phyloP scores from a whole-genome alignment of 2,329 filamentous ascomycete genomes.

The Falciphora oryzae region DNA sequence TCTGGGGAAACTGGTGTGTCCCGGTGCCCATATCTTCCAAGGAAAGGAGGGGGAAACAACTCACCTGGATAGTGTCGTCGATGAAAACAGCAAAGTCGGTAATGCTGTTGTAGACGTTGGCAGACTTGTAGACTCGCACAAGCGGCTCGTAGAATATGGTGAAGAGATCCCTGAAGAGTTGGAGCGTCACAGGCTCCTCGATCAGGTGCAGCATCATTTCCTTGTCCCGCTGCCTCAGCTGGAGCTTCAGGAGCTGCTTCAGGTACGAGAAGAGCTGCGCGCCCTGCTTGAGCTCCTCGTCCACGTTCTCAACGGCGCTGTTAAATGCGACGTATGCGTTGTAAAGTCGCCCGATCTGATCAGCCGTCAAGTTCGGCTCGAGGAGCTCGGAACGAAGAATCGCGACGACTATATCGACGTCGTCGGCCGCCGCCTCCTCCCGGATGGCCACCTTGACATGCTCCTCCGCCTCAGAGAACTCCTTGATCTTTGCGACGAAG shows the following conservation, averaged over 20 bases:
- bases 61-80: constrained; percentile 82
- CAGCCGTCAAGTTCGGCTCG: constrained; percentile 60
- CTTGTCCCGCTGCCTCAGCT: constrained; percentile 89
- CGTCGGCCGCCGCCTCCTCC: constrained; percentile 64
- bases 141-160: constrained; percentile 99
- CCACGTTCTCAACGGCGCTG: constrained; percentile 83
- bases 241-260: constrained; percentile 90
- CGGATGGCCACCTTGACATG: constrained; percentile 68
- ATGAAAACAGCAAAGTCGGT: constrained; percentile 93
- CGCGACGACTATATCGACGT: constrained; percentile 79
- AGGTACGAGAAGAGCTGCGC: constrained; percentile 90
- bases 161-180: constrained; percentile 91
- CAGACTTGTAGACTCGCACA: constrained; percentile 95
- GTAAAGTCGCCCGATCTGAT: constrained; percentile 79
- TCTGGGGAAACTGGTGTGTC: too few species aligned
- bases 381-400: constrained; percentile 76
- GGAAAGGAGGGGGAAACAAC: constrained; percentile 19
- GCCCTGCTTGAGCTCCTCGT: constrained; percentile 81
- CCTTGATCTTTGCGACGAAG: constrained; percentile 74
- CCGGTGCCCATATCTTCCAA: not conserved
- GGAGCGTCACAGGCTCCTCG: constrained; percentile 94
- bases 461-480: constrained; percentile 72
- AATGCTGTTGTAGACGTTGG: constrained; percentile 95
- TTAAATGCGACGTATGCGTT: constrained; percentile 97
- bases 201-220: constrained; percentile 94